phyloP scores from a whole-genome alignment of 2,329 filamentous ascomycete species.

The Aspergillus transmontanensis region DNA sequence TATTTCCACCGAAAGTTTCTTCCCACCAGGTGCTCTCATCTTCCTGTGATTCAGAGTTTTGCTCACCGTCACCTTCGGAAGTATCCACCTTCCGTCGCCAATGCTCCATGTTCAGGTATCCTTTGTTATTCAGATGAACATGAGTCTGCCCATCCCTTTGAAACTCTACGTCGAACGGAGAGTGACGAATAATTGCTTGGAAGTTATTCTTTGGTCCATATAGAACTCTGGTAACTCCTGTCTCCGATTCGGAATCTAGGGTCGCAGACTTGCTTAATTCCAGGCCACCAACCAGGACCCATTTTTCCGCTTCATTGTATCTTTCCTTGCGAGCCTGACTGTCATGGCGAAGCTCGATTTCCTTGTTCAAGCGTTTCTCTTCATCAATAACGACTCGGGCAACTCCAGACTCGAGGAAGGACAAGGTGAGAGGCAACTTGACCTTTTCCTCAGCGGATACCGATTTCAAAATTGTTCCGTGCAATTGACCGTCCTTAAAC shows the following conservation, averaged over 20 bases:
- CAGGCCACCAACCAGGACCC: conserved; percentile 81
- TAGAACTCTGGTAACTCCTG: conserved; percentile 69
- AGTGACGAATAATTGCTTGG: conserved; percentile 79
- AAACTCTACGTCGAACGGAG: conserved; percentile 85
- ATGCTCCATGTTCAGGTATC: conserved; percentile 89
- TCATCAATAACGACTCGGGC: conserved; percentile 89
- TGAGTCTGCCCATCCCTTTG: conserved; percentile 79
- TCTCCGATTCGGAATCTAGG: conserved; percentile 65
- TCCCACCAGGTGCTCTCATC: conserved; percentile 96
- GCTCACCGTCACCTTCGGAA: conserved; percentile 54
- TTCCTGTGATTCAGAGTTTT: conserved; percentile 41
- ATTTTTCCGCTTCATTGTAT: conserved; percentile 88
- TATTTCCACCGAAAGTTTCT: conserved; percentile 92
- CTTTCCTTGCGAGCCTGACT: conserved; percentile 86
- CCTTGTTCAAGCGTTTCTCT: conserved; percentile 82
- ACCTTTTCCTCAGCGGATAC: conserved; percentile 70
- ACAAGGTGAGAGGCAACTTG: conserved; percentile 78
- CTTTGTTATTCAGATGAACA: conserved; percentile 86
- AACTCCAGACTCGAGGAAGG: conserved; percentile 86
- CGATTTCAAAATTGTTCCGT: conserved; percentile 80
- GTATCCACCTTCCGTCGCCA: conserved; percentile 85
- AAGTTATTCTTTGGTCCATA: conserved; percentile 78
- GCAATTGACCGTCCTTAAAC: conserved; percentile 78
- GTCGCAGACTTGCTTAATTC: conserved; percentile 71
- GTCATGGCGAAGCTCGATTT: conserved; percentile 82